Evolutionary conservation across 2,329 filamentous ascomycete species (phyloP).

Genomic region (Claviceps cyperi): DNA sequence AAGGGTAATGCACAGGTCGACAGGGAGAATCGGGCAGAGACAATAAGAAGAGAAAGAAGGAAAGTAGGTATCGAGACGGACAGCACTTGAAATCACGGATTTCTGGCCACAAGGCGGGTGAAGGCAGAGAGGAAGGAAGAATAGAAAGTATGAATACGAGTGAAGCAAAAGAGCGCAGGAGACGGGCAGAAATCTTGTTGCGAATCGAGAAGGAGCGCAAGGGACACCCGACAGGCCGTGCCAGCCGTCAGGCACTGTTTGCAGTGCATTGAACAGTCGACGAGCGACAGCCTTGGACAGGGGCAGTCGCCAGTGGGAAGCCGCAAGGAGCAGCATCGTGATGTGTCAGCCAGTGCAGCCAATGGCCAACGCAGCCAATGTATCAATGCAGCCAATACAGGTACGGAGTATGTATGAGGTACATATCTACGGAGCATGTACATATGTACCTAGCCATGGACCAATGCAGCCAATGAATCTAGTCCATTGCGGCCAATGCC

Average conservation of each 20-base stretch:
- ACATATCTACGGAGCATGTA: no score
- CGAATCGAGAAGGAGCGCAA: constrained; percentile 1
- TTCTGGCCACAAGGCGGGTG: not conserved
- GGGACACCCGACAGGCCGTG: not conserved
- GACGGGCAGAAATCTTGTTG: not conserved
- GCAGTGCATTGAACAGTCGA: not conserved
- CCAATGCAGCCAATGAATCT: no score
- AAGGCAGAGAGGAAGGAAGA: not conserved
- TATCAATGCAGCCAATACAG: no score
- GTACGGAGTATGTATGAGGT: no score
- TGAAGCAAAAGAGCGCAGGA: not conserved
- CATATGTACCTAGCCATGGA: no score
- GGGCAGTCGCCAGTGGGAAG: no score
- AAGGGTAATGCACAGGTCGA: not conserved
- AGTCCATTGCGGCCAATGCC: no score
- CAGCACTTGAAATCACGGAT: not conserved
- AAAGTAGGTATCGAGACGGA: not conserved
- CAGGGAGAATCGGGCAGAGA: not conserved
- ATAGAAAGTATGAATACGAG: not conserved
- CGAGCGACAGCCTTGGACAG: no score
- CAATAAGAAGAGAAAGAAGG: not conserved
- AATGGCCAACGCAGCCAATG: no score
- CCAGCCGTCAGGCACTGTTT: not conserved
- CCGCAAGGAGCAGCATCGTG: no score
- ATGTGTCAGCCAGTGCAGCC: no score